Evolutionary conservation across 2,329 filamentous ascomycete genomes (phyloP), one percentile per base, ranked within the genome.

Genomic region (Alternaria ventricosa): DNA sequence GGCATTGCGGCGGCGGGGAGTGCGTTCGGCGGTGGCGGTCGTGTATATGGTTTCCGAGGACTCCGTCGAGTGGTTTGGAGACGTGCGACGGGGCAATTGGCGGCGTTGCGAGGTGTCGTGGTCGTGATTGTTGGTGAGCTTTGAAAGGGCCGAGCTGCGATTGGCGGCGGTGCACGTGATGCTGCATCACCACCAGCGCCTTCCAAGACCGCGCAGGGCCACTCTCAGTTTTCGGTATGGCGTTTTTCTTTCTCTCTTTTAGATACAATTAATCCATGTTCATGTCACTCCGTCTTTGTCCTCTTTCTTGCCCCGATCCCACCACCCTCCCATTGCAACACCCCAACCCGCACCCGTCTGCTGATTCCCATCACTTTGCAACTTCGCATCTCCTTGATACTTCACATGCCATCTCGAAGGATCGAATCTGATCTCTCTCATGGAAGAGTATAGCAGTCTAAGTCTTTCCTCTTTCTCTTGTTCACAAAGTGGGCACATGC

Each of bases 1-100:
- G 92, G 92, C 90, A 95, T 95, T 71, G 76, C 82, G 72, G 70
- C 66, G 64, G 65, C 49, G 57, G 28, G 33, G 43, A 23, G 49
- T 57, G 56, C 53, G 64, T 55, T 55, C 44, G 27, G 50, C 25
- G 41, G 36, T 25, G 20, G 2, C 8, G 49, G 7, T 15, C 18
- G 28, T 53, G 5, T 53, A 30, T 20, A 22, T n/a, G 5, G 13
- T 41, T 53, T 53, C 30, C 49, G 49, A 41, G 30, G 20, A 41
- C 20, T 53, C 49, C 49, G 49, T 53, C 49, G 28, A 51, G 50
- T 55, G 41, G 18, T 57, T 33, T 25, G 41, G 41, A 25, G 54
- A 33, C 49, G 33, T 33, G 43, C 47, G 63, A 23, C 50, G 36
- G 41, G 60, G 61, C 67, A 68, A 70, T 71, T 67, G 65, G 60